phyloP scores from a whole-genome alignment of 139 green algal species.

The Chloropicon primus region DNA sequence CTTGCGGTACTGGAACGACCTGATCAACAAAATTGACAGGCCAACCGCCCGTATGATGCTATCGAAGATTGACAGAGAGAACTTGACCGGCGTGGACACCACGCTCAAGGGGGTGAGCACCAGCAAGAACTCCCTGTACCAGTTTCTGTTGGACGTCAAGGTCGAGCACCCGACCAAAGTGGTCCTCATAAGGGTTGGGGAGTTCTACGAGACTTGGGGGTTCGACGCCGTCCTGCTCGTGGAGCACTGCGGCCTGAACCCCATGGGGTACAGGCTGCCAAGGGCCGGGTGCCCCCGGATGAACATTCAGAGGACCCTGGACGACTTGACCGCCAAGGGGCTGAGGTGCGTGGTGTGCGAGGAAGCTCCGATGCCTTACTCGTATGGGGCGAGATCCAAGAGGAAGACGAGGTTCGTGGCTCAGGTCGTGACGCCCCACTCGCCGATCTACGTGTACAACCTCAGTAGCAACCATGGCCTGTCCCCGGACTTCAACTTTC shows the following conservation, averaged over 20 bases:
- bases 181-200: constrained; percentile 40
- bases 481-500: constrained; percentile 11
- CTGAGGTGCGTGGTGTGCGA: constrained; percentile 30
- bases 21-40: not conserved
- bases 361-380: constrained; percentile 25
- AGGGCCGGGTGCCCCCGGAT: constrained; percentile 53
- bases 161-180: constrained; percentile 29
- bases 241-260: constrained; percentile 61
- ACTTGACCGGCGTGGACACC: not conserved
- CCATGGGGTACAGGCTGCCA: constrained; percentile 51
- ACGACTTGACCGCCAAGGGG: constrained; percentile 19
- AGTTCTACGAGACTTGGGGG: constrained; percentile 77
- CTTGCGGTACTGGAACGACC: not conserved
- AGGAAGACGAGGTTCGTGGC: constrained; percentile 48
- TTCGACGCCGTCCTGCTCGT: constrained; percentile 73
- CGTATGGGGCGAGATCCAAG: constrained; percentile 17
- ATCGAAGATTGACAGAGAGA: not conserved
- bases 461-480: constrained; percentile 24
- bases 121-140: not conserved
- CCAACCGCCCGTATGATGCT: not conserved
- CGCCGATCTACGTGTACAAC: constrained; percentile 41
- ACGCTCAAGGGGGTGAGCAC: not conserved
- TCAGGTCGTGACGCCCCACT: constrained; percentile 37
- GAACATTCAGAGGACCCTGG: constrained; percentile 47
- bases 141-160: constrained; percentile 12